Evolutionary conservation across 495 filamentous ascomycete species (phyloP), one percentile per base, ranked within the genome.

Genomic region (Poronia punctata): DNA sequence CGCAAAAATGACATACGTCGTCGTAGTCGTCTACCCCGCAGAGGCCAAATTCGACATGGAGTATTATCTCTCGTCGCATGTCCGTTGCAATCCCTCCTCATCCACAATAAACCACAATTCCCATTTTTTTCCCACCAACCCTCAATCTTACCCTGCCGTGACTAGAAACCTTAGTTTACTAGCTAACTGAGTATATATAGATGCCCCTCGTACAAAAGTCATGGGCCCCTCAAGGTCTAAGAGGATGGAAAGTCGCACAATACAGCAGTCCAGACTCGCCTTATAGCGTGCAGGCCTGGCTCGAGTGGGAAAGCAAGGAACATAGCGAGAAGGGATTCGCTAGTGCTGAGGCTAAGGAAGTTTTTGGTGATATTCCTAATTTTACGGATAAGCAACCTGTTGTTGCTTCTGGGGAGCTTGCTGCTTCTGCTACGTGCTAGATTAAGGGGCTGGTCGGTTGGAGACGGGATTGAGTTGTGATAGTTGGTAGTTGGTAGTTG

Each of bases 121-220:
- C 6, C 3, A 3, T 17, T 17, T 4, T 9, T 3, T 17, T 32
- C 6, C 6, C 14, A 16, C n/a, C 9, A 2, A 3, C 6, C 15
- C 6, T 4, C 4, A 32, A 32, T 3, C n/a, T n/a, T n/a, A n/a
- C n/a, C n/a, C n/a, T n/a, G n/a, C n/a, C n/a, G n/a, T n/a, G n/a
- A 16, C n/a, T 5, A 12, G 7, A 7, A 24, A 23, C 2, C 6
- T 24, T 18, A n/a, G 27, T 24, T 43, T 16, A 43, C 40, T 27
- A 5, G 4, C 11, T n/a, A 3, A 16, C 7, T n/a, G 2, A 29
- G 26, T 24, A 44, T n/a, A n/a, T 27, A 7, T n/a, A 46, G 36
- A 54, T 57, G 50, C 50, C 54, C 3, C 37, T 54, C n/a, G 54
- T 57, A 10, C 47, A 52, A 14, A 31, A 35, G 15, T 30, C 17